Percentiles rank a stretch among this genome's conserved stretches.
Evolutionary conservation across 108 stramenopile genomes (phyloP).

Genomic region (Fragilaria radians): DNA sequence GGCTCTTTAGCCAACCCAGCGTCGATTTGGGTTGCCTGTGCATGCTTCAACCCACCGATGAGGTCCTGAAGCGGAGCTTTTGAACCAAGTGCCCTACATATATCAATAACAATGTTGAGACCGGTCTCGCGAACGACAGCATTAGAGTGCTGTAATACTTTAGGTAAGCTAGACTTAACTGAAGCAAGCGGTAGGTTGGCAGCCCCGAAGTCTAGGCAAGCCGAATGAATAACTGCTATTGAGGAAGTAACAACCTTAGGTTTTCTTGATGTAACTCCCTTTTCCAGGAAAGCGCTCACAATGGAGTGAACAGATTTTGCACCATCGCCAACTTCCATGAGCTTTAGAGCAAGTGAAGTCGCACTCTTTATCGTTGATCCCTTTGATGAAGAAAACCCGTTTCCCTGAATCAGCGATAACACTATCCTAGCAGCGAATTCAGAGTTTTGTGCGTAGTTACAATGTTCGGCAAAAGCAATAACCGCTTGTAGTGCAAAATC

Average conservation of each 20-base stretch:
- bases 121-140: conserved; percentile 69
- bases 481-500: conserved; percentile 65
- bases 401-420: conserved; percentile 46
- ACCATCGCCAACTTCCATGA: conserved; percentile 68
- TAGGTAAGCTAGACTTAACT: conserved; percentile 39
- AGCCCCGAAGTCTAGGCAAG: conserved; percentile 60
- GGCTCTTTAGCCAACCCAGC: conserved; percentile 41
- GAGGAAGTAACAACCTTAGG: conserved; percentile 70
- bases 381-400: conserved; percentile 66
- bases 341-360: conserved; percentile 50
- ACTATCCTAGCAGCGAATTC: conserved; percentile 41
- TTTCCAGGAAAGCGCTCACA: conserved; percentile 38
- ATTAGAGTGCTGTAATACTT: conserved; percentile 61
- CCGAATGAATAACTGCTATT: conserved; percentile 43
- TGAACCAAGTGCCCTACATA: conserved; percentile 75
- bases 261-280: conserved; percentile 70
- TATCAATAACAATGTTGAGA: conserved; percentile 67
- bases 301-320: conserved; percentile 46
- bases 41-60: conserved; percentile 62
- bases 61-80: conserved; percentile 51
- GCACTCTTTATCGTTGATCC: conserved; percentile 44
- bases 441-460: conserved; percentile 34
- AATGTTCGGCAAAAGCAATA: conserved; percentile 46
- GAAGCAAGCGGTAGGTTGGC: conserved; percentile 44
- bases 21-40: conserved; percentile 72